Conservation (phyloP, 2,329 filamentous ascomycete genomes). For the Paraphoma sp. region DNA sequence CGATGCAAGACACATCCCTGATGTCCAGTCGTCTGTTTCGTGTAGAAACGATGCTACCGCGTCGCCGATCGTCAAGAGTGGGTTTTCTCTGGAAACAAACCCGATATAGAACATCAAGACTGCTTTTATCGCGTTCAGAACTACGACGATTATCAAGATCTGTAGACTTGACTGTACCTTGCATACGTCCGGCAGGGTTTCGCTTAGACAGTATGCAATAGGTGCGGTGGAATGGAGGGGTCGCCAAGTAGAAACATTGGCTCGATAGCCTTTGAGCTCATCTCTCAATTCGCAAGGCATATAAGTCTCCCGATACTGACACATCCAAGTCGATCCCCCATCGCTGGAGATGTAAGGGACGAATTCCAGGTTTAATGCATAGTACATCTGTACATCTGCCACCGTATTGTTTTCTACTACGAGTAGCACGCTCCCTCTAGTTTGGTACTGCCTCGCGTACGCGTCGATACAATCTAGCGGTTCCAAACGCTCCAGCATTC, state of each 20-base stretch:
- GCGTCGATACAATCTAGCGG: not conserved
- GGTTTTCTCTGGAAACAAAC: not conserved
- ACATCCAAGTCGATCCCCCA: too few species aligned
- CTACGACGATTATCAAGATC: not conserved
- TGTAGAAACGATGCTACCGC: conserved; percentile 29
- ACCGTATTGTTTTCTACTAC: not conserved
- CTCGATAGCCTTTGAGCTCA: too few species aligned
- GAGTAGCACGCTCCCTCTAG: not conserved
- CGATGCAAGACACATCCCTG: too few species aligned
- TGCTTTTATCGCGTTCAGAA: not conserved
- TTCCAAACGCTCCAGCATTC: not conserved
- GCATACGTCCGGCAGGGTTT: not conserved
- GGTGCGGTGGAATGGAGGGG: too few species aligned
- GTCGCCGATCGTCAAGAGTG: conserved; percentile 16
- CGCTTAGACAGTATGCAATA: not conserved
- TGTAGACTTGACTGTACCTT: not conserved
- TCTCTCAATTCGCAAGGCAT: too few species aligned
- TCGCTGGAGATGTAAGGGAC: too few species aligned
- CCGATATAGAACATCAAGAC: not conserved
- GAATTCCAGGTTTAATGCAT: too few species aligned
- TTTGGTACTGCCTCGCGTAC: conserved; percentile 1
- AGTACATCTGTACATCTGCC: too few species aligned
- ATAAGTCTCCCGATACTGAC: too few species aligned
- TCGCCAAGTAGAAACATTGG: too few species aligned
- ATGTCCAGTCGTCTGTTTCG: conserved; percentile 6